Base-by-base conservation (phyloP, 2,329 filamentous ascomycete genomes). In the Septoria linicola region DNA sequence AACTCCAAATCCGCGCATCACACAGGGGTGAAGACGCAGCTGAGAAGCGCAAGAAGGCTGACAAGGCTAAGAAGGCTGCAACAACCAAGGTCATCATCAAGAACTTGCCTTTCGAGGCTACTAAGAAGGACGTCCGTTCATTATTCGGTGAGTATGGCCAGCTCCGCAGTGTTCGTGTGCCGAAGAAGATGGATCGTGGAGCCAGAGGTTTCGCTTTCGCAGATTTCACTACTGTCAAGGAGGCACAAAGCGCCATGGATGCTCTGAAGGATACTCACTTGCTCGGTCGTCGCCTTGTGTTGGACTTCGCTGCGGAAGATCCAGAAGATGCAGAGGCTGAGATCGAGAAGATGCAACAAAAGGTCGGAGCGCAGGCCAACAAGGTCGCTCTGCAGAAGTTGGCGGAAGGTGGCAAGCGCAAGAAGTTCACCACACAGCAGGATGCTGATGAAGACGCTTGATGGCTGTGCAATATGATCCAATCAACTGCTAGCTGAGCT, bases 71-170 rank as follows among this genome's bases (percentile, higher is more conserved):
- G 78, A 95, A 92, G 71, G 74, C 81, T 43, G 84, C 88, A 19
- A 81, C 83, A 60, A 96, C 91, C 41, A 97, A 97, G 79, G 87
- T 99, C 66, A 85, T 97, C 72, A 87, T 99, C 76, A 99, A 97
- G 78, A 99, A 99, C 76, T 75, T 99, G 71, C 92, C 93, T 16
- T 99, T 99, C 75, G 89, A 97, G 75, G 87, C 88, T 41, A 87
- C 84, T 47, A 96, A 96, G 76, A 93, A 95, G 71, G 93, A 99
- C 68, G 80, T 99, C 52, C 83, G 89, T 57, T 78, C 86, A 47
- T 78, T 97, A 35, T 91, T 97, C 68, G 84, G 88, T 55, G 84
- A 89, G 30, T 97, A 96, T 72, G 95, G 93, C 39, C 87, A 96
- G 69, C 82, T 99, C 57, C 87, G 89, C 65, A 92, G 90, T 46